Base-by-base conservation (phyloP, 2,329 filamentous ascomycete genomes). In the Hymenoscyphus albidus region DNA sequence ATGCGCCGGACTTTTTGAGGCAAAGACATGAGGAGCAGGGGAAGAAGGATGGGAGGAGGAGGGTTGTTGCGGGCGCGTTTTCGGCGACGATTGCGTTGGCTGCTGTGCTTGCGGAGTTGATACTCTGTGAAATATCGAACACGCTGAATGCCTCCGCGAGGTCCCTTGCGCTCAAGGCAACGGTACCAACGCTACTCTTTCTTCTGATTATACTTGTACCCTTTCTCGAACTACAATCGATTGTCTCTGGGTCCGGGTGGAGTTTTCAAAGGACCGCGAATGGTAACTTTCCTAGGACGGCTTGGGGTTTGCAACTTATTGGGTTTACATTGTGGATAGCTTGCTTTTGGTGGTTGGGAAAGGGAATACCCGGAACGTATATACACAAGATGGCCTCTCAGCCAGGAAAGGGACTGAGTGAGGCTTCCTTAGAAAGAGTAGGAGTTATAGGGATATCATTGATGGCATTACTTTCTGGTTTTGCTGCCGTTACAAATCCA, bases 391-490 rank as follows among this genome's bases (percentile, higher is more conserved):
- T 78, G 67, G 73, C 77, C 63, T 76, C 77, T 61, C 70, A 80
- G 64, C 75, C 78, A 18, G 70, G 75, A 63, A 70, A 77, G 69
- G 68, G 16, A 71, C 74, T 66, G 38, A 76, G 65, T 54, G 74
- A 76, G 71, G 85, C 82, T 9, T 88, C 85, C 68, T 78, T 89
- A 42, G 85, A 88, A 74, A 78, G 92, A 56, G 87, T 96, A 32
- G 92, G 92, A 13, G 88, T 96, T 51, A 92, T 96, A 67, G 92
- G 92, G 3, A 92, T 95, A 63, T 88, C 89, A 58, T 78, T 95
- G 62, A 96, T 96, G 91, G 92, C 92, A 16, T 83, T 93, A 14
- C 80, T 96, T n/a, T 92, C 92, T 6, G 92, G 92, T 0, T 96
- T 96, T 72, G 92, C 92, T 5, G 91, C 91, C n/a, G 90, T 96